Percentiles rank a stretch among this genome's conserved stretches.
phyloP scores from a whole-genome alignment of 208 protist genomes.

The Wallacemonas sp. region DNA sequence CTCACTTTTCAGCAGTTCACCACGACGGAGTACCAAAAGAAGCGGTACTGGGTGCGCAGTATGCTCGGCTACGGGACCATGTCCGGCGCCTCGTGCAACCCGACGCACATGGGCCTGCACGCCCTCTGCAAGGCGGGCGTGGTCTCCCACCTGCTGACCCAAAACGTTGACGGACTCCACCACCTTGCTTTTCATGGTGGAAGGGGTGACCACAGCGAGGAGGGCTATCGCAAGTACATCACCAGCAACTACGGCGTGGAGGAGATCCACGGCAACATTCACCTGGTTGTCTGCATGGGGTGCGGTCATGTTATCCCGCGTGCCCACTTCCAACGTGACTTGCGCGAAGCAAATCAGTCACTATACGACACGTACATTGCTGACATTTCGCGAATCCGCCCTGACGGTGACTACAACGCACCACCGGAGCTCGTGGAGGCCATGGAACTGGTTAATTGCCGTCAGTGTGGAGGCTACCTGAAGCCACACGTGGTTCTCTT shows the following conservation, averaged over 20 bases:
- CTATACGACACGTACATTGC: constrained; percentile 36
- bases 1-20: constrained; percentile 73
- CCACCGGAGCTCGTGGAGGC: constrained; percentile 36
- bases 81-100: constrained; percentile 59
- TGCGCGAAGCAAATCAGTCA: constrained; percentile 39
- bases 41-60: constrained; percentile 81
- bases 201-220: constrained; percentile 28
- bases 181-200: constrained; percentile 69
- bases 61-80: constrained; percentile 72
- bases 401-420: constrained; percentile 72
- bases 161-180: constrained; percentile 88
- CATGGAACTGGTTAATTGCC: constrained; percentile 62
- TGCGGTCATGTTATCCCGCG: constrained; percentile 57
- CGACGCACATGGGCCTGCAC: constrained; percentile 55
- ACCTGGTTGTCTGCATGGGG: constrained; percentile 57
- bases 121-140: constrained; percentile 32
- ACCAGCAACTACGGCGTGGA: constrained; percentile 42
- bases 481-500: constrained; percentile 89
- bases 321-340: constrained; percentile 40
- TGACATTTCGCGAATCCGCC: constrained; percentile 31
- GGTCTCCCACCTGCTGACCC: constrained; percentile 63
- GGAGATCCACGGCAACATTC: constrained; percentile 82
- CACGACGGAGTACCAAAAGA: constrained; percentile 53
- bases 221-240: constrained; percentile 47
- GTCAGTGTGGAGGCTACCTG: constrained; percentile 56